Base-by-base conservation (phyloP, 2,329 filamentous ascomycete species). In the Exophiala alcalophila region DNA sequence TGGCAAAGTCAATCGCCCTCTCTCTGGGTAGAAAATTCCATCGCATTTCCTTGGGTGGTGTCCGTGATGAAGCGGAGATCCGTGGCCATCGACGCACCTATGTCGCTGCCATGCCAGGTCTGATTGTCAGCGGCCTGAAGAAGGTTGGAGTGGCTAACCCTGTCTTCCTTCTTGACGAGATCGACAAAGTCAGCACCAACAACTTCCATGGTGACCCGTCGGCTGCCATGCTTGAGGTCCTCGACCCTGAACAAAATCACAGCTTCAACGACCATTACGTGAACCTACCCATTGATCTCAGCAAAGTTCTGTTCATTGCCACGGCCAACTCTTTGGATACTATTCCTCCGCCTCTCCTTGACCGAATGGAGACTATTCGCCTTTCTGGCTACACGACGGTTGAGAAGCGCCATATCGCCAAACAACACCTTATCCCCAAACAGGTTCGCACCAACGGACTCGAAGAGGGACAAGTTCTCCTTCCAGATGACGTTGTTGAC, bases 241-340 rank as follows among this genome's bases (percentile, higher is more conserved):
- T 98, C 31, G 92, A 98, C 60, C 92, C 92, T 0, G 92, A 98
- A 65, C 92, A 98, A 68, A 98, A 98, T 61, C 79, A 94, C 65
- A 84, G 81, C 7, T 98, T 98, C 67, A 86, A 83, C 20, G 92
- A 98, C 61, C 92, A 98, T 67, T 98, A 97, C 63, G 80, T 98
- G 62, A 90, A 90, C 59, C 89, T 96, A 50, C 91, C 92, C 0
- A 87, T 97, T 54, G 92, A 98, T 61, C 75, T 98, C 14, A 94
- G 88, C 69, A 96, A 94, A 67, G 87, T 98, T 15, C 76, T 98
- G 8, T 98, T 98, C 69, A 95, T 98, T 58, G 92, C 92, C 5
- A 98, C 92, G 0, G 92, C 92, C 31, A 98, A 98, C 67, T 88
- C 80, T 7, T 75, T 97, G 16, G 91, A 97, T 59, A 96, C 90